These are phyloP conservation scores for Xylaria sp. DNA, from an alignment of 2,329 filamentous ascomycete species.

Conservation along the genomic window DNA sequence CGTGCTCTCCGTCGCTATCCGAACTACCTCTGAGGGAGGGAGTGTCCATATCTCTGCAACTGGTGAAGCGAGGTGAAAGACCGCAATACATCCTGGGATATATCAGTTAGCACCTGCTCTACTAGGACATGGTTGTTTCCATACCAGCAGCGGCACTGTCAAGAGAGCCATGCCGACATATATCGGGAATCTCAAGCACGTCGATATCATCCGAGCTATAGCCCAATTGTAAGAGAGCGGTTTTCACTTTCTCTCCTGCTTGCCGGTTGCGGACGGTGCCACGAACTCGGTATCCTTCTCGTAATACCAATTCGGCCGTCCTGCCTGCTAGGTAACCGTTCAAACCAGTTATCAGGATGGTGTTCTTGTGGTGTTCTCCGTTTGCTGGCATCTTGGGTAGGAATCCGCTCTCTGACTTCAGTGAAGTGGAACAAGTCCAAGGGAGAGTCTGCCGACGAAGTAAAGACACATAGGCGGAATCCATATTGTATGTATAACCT, in stretches of 20 bases:
- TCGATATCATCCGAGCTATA: slow-evolving; percentile 41
- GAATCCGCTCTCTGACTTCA: background rate
- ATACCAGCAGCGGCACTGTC: slow-evolving; percentile 44
- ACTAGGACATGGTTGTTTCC: background rate
- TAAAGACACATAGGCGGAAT: slow-evolving; percentile 12
- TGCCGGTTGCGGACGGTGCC: slow-evolving; percentile 45
- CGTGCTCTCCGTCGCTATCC: slow-evolving; percentile 41
- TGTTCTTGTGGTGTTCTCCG: slow-evolving; percentile 17
- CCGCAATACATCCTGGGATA: slow-evolving; percentile 43
- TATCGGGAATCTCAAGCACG: slow-evolving; percentile 43
- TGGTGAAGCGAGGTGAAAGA: slow-evolving; percentile 46
- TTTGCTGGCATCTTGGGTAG: slow-evolving; percentile 15
- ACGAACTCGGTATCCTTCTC: slow-evolving; percentile 44
- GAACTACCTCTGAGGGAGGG: slow-evolving; percentile 42
- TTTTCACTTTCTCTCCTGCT: slow-evolving; percentile 43
- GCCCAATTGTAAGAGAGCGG: slow-evolving; percentile 39
- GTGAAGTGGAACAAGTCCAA: slow-evolving; percentile 11
- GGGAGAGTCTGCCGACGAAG: slow-evolving; percentile 16
- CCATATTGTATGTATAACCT: slow-evolving; percentile 14
- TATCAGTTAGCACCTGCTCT: slow-evolving; percentile 4
- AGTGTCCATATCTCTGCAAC: slow-evolving; percentile 41
- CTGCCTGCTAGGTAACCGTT: slow-evolving; percentile 48
- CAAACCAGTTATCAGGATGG: slow-evolving; percentile 47
- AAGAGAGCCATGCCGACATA: slow-evolving; percentile 39
- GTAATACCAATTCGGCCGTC: slow-evolving; percentile 43